phyloP scores from a whole-genome alignment of 306 rosid species.

The Rubus idaeus region DNA sequence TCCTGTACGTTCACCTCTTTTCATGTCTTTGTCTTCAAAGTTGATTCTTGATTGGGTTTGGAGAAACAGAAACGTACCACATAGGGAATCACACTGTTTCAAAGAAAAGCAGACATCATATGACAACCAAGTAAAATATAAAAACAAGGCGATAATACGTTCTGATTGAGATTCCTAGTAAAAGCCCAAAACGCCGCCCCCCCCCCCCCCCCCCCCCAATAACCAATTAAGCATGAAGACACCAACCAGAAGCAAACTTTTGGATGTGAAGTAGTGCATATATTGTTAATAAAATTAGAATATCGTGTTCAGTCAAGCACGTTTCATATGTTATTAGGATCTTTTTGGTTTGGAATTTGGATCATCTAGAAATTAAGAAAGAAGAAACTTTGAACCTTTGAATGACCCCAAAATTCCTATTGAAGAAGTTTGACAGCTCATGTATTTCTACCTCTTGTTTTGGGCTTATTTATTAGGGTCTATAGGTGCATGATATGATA shows the following conservation, averaged over 20 bases:
- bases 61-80: constrained; percentile 33
- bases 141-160: not conserved
- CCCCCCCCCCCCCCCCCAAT: constrained; percentile 39
- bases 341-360: not conserved
- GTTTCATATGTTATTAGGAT: constrained; percentile 30
- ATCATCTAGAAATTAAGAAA: constrained; percentile 13
- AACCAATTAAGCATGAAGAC: constrained; percentile 1
- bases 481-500: not conserved
- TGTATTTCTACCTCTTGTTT: not conserved
- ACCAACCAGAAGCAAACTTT: not conserved
- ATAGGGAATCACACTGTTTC: constrained; percentile 2
- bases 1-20: constrained; percentile 8
- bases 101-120: constrained; percentile 14
- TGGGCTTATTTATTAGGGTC: constrained; percentile 2
- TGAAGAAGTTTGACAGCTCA: constrained; percentile 22
- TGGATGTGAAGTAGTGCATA: not conserved
- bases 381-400: not conserved
- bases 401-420: constrained; percentile 11
- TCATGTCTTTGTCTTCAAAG: not conserved
- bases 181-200: constrained; percentile 34
- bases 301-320: constrained; percentile 55
- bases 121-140: not conserved
- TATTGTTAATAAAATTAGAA: not conserved
- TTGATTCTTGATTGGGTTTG: constrained; percentile 14
- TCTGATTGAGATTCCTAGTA: constrained; percentile 27